Conservation (phyloP, 805 yeast genomes). For the Wickerhamiella vanderwaltii region DNA sequence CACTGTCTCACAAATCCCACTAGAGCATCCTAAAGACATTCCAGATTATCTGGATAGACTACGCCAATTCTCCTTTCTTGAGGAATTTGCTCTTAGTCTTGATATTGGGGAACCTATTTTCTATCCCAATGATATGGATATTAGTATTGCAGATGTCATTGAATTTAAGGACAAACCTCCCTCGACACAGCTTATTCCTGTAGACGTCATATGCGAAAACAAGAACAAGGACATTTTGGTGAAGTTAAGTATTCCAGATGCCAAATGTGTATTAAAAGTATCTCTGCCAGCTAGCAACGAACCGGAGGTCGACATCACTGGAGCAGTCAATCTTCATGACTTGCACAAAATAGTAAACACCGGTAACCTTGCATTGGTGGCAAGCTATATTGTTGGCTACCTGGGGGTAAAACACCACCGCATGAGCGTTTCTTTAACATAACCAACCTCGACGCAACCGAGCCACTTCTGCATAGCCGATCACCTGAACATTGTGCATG, state of each 20-base stretch:
- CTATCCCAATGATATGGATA: constrained; percentile 15
- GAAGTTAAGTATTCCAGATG: constrained; percentile 1
- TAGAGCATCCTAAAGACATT: constrained; percentile 23
- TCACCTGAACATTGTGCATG: neutral
- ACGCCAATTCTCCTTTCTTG: constrained; percentile 16
- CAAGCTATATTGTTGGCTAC: constrained; percentile 16
- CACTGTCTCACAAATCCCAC: constrained; percentile 21
- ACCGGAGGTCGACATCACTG: constrained; percentile 6
- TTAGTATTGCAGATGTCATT: constrained; percentile 22
- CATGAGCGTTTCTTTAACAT: constrained; percentile 3
- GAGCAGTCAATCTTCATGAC: constrained; percentile 17
- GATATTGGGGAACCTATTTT: constrained; percentile 14
- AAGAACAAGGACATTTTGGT: neutral
- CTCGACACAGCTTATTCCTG: constrained; percentile 11
- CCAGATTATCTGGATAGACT: constrained; percentile 20
- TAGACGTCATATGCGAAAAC: constrained; percentile 11
- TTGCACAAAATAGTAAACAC: constrained; percentile 12
- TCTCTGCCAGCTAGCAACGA: neutral
- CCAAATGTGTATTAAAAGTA: neutral
- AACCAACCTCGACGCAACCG: neutral
- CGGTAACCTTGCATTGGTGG: constrained; percentile 17
- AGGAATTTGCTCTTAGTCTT: constrained; percentile 15
- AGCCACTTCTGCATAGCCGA: neutral
- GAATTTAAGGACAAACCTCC: constrained; percentile 18
- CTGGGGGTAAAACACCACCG: constrained; percentile 16